These are phyloP conservation scores for Rhynchosporium graminicola DNA, from an alignment of 2,329 filamentous ascomycete species.

Conservation along the genomic window DNA sequence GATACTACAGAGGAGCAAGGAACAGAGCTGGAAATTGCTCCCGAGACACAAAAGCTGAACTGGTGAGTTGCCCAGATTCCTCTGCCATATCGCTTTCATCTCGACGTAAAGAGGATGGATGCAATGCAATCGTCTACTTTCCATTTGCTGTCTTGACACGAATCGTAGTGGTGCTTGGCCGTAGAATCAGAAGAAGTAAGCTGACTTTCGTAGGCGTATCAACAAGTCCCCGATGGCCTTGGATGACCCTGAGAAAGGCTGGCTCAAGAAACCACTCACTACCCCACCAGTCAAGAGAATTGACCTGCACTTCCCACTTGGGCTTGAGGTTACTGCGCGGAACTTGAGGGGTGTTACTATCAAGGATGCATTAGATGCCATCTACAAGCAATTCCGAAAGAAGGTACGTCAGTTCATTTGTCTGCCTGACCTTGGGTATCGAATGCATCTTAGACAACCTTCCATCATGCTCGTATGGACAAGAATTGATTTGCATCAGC, in stretches of 20 bases:
- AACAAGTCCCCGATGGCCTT: slow-evolving; percentile 79
- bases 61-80: slow-evolving; percentile 55
- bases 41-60: slow-evolving; percentile 83
- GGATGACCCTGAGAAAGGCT: slow-evolving; percentile 72
- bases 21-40: slow-evolving; percentile 70
- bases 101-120: background rate
- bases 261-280: slow-evolving; percentile 76
- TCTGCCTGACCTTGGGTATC: background rate
- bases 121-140: background rate
- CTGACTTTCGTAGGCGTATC: slow-evolving; percentile 71
- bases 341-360: slow-evolving; percentile 95
- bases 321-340: slow-evolving; percentile 82
- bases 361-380: slow-evolving; percentile 94
- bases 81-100: background rate
- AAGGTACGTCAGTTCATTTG: slow-evolving; percentile 59
- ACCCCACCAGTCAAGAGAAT: slow-evolving; percentile 89
- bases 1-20: slow-evolving; percentile 66
- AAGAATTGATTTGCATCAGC: slow-evolving; percentile 12
- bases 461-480: background rate
- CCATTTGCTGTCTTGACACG: background rate
- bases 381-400: slow-evolving; percentile 97
- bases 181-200: background rate
- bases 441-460: background rate
- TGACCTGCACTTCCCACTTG: slow-evolving; percentile 87
- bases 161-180: background rate